phyloP scores from a whole-genome alignment of 805 yeast genomes.

The Wickerhamiella brachini region DNA sequence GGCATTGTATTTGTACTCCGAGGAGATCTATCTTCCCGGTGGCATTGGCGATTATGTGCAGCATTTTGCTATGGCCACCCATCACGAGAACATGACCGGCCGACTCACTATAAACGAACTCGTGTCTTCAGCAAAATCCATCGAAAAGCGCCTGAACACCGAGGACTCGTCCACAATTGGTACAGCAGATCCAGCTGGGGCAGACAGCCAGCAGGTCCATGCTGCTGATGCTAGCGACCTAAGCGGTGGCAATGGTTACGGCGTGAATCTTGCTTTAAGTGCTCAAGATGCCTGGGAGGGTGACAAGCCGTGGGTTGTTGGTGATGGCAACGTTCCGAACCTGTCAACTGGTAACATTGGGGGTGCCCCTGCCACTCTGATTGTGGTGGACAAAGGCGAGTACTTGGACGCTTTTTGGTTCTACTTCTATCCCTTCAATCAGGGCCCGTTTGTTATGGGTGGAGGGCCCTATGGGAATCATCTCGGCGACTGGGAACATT shows the following conservation, averaged over 20 bases:
- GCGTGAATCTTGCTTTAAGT: slow-evolving; percentile 39
- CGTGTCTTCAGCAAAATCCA: slow-evolving; percentile 2
- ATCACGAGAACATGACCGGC: slow-evolving; percentile 27
- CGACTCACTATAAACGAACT: slow-evolving; percentile 13
- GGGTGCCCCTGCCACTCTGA: slow-evolving; percentile 65
- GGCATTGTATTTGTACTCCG: slow-evolving; percentile 72
- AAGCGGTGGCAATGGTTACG: slow-evolving; percentile 8
- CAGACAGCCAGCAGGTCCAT: too few species aligned
- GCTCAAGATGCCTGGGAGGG: slow-evolving; percentile 54
- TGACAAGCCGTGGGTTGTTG: slow-evolving; percentile 80
- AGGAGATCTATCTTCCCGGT: slow-evolving; percentile 75
- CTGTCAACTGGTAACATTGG: slow-evolving; percentile 54
- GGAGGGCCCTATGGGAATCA: slow-evolving; percentile 95
- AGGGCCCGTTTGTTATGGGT: slow-evolving; percentile 97
- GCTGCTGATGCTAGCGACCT: not conserved
- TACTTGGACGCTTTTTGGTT: slow-evolving; percentile 96
- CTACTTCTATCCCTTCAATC: slow-evolving; percentile 82
- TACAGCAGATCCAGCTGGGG: too few species aligned
- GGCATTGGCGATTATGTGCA: slow-evolving; percentile 57
- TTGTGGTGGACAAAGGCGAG: slow-evolving; percentile 84
- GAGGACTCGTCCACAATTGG: not conserved
- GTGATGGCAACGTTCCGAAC: slow-evolving; percentile 51
- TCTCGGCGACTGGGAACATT: slow-evolving; percentile 97
- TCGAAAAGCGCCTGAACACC: slow-evolving; percentile 16
- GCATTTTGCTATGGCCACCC: slow-evolving; percentile 46